Evolutionary conservation across 2,329 filamentous ascomycete species (phyloP), one percentile per base, ranked within the genome.

Genomic region (Apiospora arundinis): DNA sequence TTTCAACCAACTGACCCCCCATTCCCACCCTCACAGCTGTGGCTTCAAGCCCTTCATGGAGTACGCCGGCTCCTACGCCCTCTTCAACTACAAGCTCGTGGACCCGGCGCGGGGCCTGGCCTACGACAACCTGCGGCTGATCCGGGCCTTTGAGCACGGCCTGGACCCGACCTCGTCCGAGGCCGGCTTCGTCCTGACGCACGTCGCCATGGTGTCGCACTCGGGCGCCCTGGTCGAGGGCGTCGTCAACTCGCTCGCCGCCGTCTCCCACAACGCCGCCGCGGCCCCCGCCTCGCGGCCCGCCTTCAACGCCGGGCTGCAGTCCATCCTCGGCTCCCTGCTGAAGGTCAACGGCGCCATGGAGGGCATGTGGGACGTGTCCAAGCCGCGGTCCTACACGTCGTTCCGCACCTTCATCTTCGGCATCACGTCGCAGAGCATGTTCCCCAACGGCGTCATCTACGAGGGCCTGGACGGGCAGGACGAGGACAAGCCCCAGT

Each of bases 361-460:
- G 94, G 94, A 96, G 80, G 88, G 85, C 32, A 98, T 98, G 95
- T 98, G 95, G 95, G 88, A 88, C 72, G 93, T 95, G 81, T 96
- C 93, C 70, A 93, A 93, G 76, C 95, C 95, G 2, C 87, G 88
- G 23, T 90, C 94, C 75, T 98, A 98, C 84, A 94, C 93, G 72
- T 92, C 90, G 76, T 98, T 97, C 89, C 92, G 95, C 52, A 97
- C 95, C 14, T 98, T 98, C 85, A 98, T 98, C 84, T 97, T 97
- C 79, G 95, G 95, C 76, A 97, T 98, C 82, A 97, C 94, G 1
- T 92, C 90, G 67, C 95, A 98, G 83, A 92, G 91, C 77, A 97
- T 98, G 95, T 98, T 98, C 82, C 95, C 95, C 11, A 86, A 95
- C 74, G 95, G 95, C 11, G 95, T 98, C 9, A 83, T 97, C 66